Base-by-base conservation (phyloP, 192 early-diverging fungal species). In the Podila minutissima region DNA sequence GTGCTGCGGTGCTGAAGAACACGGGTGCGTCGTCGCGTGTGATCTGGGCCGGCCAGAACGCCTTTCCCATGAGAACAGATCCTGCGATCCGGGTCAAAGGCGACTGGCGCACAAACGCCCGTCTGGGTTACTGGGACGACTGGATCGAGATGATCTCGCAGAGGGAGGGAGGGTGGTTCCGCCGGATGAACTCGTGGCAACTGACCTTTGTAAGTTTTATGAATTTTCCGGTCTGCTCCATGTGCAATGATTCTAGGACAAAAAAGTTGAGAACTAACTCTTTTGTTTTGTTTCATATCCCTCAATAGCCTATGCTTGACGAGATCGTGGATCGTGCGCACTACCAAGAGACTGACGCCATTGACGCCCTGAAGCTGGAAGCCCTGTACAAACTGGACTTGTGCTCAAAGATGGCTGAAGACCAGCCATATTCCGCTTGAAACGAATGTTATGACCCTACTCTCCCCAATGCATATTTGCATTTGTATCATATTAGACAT, bases 21-120 rank as follows among this genome's bases (percentile, higher is more conserved):
- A 31, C 67, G 0, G 62, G 62, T 0, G 62, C 41, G 1, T 53
- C 66, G 15, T 69, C 74, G 1, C 64, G 37, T 1, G 68, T 76
- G 11, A 76, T 76, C 57, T 76, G 74, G 74, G 74, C 74, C 7
- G 74, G 74, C 8, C 67, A 67, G 68, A 76, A 76, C 22, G 74
- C 74, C 2, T 76, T 76, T 46, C 74, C 67, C 13, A 76, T 76
- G 74, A 31, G 74, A 1, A 70, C 62, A 24, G 74, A 76, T 24
- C 4, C 50, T 20, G n/a, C 37, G 0, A 76, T 76, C 58, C 31
- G 46, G 20, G 55, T 61, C 10, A 76, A 76, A 28, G 74, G 74
- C 22, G 74, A 76, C 19, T 76, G 74, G 74, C 62, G 74, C 26
- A 75, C 74, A 37, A 75, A 75, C 8, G 66, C 74, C 7, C 57